Conservation (phyloP, 129 eudicot genomes). For the Centaurea solstitialis region DNA sequence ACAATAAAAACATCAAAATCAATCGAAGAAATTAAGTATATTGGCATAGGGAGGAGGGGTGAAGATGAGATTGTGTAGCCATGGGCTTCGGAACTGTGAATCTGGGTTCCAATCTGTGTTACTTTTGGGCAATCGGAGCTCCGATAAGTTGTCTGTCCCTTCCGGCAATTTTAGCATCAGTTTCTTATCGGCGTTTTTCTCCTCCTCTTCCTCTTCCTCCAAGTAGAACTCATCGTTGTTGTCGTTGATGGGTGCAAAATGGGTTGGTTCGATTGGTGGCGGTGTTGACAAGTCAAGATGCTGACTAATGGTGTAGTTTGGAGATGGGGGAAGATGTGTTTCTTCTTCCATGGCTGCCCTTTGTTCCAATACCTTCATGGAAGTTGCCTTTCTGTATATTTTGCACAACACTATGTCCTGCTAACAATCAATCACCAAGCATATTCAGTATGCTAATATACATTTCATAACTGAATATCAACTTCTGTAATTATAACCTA, state of each 20-base stretch:
- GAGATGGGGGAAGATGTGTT: slow-evolving; percentile 28
- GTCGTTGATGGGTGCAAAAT: slow-evolving; percentile 24
- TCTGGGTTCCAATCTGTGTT: slow-evolving; percentile 59
- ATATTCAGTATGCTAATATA: not conserved
- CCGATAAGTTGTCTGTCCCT: slow-evolving; percentile 36
- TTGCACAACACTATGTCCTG: slow-evolving; percentile 83
- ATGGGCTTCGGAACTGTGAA: slow-evolving; percentile 65
- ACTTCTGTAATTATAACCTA: no score
- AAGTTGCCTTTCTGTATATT: slow-evolving; percentile 84
- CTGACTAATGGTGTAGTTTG: slow-evolving; percentile 31
- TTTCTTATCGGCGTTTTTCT: not conserved
- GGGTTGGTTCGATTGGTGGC: slow-evolving; percentile 8
- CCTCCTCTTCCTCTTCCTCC: not conserved
- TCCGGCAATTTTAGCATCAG: slow-evolving; percentile 36
- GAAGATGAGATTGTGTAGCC: slow-evolving; percentile 57
- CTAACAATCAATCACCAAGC: not conserved
- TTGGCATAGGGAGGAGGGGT: slow-evolving; percentile 46
- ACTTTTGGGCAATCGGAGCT: slow-evolving; percentile 60
- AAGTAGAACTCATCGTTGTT: slow-evolving; percentile 15
- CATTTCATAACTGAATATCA: no score
- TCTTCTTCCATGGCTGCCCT: slow-evolving; percentile 74
- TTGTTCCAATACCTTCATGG: slow-evolving; percentile 72
- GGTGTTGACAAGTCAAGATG: slow-evolving; percentile 20
- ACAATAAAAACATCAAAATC: not conserved
- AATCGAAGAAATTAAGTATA: slow-evolving; percentile 41